Evolutionary conservation across 2,329 filamentous ascomycete genomes (phyloP).

Genomic region (Capronia coronata): DNA sequence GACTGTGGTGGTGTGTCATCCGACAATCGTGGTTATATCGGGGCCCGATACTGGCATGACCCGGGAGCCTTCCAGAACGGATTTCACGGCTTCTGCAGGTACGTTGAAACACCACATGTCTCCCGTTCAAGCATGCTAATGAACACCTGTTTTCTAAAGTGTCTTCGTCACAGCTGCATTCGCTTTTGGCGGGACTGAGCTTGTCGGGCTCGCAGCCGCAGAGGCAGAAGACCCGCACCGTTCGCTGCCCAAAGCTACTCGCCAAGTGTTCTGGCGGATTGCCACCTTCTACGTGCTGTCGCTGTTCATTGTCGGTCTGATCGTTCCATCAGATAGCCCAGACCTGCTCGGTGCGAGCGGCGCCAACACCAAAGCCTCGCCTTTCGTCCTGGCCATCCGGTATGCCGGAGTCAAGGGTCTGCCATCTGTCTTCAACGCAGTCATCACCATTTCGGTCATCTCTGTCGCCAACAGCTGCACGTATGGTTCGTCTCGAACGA

Average conservation of each 20-base stretch:
- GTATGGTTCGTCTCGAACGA: slow-evolving; percentile 82
- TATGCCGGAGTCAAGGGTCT: slow-evolving; percentile 74
- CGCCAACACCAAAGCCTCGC: slow-evolving; percentile 67
- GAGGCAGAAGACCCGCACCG: slow-evolving; percentile 56
- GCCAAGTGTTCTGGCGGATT: slow-evolving; percentile 93
- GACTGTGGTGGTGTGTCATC: slow-evolving; percentile 71
- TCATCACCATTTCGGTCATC: slow-evolving; percentile 82
- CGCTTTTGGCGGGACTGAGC: slow-evolving; percentile 56
- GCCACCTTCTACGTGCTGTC: slow-evolving; percentile 81
- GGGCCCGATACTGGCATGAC: slow-evolving; percentile 65
- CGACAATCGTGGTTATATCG: slow-evolving; percentile 62
- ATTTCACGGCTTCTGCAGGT: slow-evolving; percentile 50
- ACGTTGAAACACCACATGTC: too few species aligned
- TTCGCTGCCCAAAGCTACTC: slow-evolving; percentile 76
- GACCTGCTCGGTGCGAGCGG: slow-evolving; percentile 55
- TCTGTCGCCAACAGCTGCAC: slow-evolving; percentile 88
- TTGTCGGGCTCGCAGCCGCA: slow-evolving; percentile 55
- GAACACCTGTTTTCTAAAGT: slow-evolving; percentile 39
- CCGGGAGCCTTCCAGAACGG: slow-evolving; percentile 70
- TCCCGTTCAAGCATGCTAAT: too few species aligned
- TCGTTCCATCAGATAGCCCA: slow-evolving; percentile 60
- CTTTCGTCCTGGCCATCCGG: slow-evolving; percentile 87
- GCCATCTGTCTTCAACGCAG: slow-evolving; percentile 83
- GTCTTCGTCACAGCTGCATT: slow-evolving; percentile 60
- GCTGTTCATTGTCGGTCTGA: slow-evolving; percentile 69